A percentile compares a stretch with the other conserved stretches of the same genome.
Evolutionary conservation across 371 early-diverging fungal genomes (phyloP).

Genomic region (Mucor mucedo): DNA sequence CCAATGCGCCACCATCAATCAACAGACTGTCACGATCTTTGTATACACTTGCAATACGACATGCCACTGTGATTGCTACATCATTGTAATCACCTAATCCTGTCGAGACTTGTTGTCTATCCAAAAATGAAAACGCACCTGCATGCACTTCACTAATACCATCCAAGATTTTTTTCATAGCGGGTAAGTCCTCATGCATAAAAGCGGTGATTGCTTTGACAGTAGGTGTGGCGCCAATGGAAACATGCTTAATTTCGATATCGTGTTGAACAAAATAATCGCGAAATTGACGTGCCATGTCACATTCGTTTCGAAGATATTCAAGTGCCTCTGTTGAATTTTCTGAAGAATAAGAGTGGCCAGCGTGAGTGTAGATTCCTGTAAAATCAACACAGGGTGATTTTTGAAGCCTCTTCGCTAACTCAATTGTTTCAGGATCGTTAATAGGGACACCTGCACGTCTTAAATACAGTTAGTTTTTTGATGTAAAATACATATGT

Average conservation of each 20-base stretch:
- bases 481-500: not conserved
- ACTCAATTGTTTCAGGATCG: conserved; percentile 22
- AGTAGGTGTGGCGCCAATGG: conserved; percentile 55
- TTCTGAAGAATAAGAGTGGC: conserved; percentile 46
- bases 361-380: conserved; percentile 54
- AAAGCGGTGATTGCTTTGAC: conserved; percentile 30
- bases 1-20: conserved; percentile 52
- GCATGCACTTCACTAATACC: conserved; percentile 52
- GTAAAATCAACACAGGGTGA: conserved; percentile 30
- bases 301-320: conserved; percentile 42
- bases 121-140: conserved; percentile 43
- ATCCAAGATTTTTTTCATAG: conserved; percentile 23
- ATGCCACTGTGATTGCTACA: conserved; percentile 39
- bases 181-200: conserved; percentile 12
- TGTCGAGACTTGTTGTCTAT: conserved; percentile 50
- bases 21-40: conserved; percentile 39
- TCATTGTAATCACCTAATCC: conserved; percentile 28
- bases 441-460: conserved; percentile 49
- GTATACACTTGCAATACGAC: conserved; percentile 46
- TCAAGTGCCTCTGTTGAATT: conserved; percentile 29
- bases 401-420: conserved; percentile 40
- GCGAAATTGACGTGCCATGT: conserved; percentile 35
- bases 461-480: conserved; percentile 14
- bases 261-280: conserved; percentile 28
- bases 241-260: conserved; percentile 28